A percentile compares a stretch with the other conserved stretches of the same genome.
These are phyloP conservation scores for Choanephora cucurbitarum DNA, from an alignment of 371 early-diverging fungal species.

Conservation along the genomic window DNA sequence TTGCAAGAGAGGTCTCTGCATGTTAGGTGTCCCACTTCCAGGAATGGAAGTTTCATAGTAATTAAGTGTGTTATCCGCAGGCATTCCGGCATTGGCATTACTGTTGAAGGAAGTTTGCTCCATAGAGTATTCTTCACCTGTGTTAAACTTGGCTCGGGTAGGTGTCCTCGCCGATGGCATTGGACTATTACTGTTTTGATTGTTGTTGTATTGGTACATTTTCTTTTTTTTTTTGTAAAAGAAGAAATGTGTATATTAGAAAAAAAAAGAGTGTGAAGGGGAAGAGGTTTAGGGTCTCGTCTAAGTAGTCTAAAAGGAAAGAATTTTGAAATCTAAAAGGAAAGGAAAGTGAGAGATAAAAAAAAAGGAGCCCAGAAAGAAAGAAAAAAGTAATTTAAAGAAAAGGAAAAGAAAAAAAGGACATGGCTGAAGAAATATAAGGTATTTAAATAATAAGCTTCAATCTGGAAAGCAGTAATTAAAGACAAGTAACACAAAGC, in stretches of 20 bases:
- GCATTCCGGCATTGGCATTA: slow-evolving; percentile 1
- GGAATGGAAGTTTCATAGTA: slow-evolving; percentile 26
- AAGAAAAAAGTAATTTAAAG: not conserved
- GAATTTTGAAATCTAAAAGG: not conserved
- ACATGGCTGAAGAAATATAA: not conserved
- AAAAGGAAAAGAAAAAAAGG: slow-evolving; percentile 1
- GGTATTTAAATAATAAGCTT: not conserved
- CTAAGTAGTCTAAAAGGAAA: not conserved
- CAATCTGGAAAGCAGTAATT: not conserved
- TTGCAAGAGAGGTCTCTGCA: not conserved
- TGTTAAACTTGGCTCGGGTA: slow-evolving; percentile 18
- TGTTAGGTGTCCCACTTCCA: not conserved
- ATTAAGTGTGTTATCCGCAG: slow-evolving; percentile 8
- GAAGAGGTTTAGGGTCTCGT: not conserved
- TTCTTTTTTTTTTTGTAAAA: too few relatives aligned
- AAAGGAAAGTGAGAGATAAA: slow-evolving; percentile 8
- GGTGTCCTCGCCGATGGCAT: slow-evolving; percentile 23
- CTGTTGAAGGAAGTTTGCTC: slow-evolving; percentile 19
- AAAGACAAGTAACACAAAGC: not conserved
- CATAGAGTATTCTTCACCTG: slow-evolving; percentile 28
- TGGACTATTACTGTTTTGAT: slow-evolving; percentile 15
- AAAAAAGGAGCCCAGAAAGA: slow-evolving; percentile 5
- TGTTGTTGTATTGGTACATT: slow-evolving; percentile 23
- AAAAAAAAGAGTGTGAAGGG: not conserved
- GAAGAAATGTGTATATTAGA: not conserved